phyloP scores from a whole-genome alignment of 306 rosid genomes.

The Pyrus betulifolia region DNA sequence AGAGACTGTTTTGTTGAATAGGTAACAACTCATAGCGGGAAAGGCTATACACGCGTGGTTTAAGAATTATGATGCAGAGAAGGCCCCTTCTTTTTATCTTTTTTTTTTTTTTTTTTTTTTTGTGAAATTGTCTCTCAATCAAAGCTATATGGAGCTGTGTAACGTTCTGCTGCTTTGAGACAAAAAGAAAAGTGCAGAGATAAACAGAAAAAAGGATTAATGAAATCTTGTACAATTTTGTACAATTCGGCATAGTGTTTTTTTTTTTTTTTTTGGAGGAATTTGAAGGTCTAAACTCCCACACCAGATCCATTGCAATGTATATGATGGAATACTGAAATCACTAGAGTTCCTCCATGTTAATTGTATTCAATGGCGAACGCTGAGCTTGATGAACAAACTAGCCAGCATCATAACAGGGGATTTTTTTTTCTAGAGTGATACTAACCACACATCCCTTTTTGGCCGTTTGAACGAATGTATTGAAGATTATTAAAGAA shows the following conservation, averaged over 20 bases:
- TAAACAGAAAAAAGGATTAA: neutral
- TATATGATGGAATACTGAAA: neutral
- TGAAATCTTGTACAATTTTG: neutral
- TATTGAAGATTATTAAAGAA: too few species aligned
- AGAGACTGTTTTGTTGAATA: slow-evolving; percentile 49
- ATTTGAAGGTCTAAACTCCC: neutral
- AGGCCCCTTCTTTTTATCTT: neutral
- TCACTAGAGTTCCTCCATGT: neutral
- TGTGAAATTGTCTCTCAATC: neutral
- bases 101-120: neutral
- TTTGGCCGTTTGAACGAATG: too few species aligned
- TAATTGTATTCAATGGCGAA: neutral
- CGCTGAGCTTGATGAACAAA: neutral
- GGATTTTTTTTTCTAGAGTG: neutral
- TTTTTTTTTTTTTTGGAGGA: neutral
- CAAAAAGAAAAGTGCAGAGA: slow-evolving; percentile 1
- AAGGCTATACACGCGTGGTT: neutral
- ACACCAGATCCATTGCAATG: neutral
- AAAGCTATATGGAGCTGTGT: neutral
- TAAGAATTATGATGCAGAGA: neutral
- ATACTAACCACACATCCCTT: too few species aligned
- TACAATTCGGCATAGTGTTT: neutral
- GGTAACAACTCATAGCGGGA: neutral
- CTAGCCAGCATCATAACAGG: neutral
- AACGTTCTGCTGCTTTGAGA: neutral